Evolutionary conservation across 73 alveolate species (phyloP).

Genomic region (Blepharisma stoltei): DNA sequence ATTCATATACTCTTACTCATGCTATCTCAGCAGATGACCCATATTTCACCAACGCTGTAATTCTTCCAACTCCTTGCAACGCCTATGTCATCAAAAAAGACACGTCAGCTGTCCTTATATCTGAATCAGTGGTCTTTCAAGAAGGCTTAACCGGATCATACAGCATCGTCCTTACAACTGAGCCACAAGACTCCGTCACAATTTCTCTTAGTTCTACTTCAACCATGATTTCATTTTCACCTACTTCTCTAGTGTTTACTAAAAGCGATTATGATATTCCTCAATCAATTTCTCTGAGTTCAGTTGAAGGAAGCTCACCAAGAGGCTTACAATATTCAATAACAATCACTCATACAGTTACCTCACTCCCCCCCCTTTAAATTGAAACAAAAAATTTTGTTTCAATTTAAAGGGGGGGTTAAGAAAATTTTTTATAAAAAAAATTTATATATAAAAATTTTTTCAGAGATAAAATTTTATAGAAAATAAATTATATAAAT

Average conservation of each 20-base stretch:
- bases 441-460: no score
- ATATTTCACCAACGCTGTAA: not conserved
- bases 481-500: no score
- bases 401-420: no score
- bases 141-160: slow-evolving; percentile 9
- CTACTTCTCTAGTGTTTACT: not conserved
- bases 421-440: no score
- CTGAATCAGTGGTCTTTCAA: slow-evolving; percentile 17
- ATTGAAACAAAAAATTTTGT: no score
- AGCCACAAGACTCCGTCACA: slow-evolving; percentile 5
- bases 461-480: no score
- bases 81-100: not conserved
- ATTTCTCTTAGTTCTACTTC: not conserved
- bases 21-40: not conserved
- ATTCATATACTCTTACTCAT: not conserved
- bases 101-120: not conserved
- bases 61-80: slow-evolving; percentile 4
- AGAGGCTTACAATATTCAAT: slow-evolving; percentile 2
- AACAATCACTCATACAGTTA: slow-evolving; percentile 8
- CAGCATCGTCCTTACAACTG: not conserved
- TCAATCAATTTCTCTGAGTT: not conserved
- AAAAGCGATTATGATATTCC: not conserved
- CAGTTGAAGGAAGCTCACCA: slow-evolving; percentile 10
- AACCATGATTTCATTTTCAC: not conserved
- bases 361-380: no score